phyloP scores from a whole-genome alignment of 2,329 filamentous ascomycete genomes.

The Alternaria incomplexa region DNA sequence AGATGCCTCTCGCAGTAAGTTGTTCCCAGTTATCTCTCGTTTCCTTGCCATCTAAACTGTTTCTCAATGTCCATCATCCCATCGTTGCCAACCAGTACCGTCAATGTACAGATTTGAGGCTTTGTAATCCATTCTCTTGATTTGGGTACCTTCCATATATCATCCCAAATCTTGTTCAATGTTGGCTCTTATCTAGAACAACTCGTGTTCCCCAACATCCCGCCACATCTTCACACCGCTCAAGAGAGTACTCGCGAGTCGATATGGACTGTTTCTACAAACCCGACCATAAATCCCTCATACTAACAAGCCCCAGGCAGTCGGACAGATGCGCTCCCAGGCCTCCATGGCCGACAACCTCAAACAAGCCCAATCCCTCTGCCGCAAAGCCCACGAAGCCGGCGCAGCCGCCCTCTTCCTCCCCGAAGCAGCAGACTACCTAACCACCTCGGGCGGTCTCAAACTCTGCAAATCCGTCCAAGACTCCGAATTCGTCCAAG shows the following conservation, averaged over 20 bases:
- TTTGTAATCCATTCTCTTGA: neutral
- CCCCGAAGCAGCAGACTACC: conserved; percentile 87
- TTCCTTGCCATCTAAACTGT: neutral
- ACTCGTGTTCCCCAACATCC: no score
- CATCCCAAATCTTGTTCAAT: neutral
- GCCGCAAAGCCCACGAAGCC: conserved; percentile 73
- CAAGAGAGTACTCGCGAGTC: neutral
- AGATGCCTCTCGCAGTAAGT: conserved; percentile 44
- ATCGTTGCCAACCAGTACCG: neutral
- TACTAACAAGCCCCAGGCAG: conserved; percentile 63
- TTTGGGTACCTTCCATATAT: neutral
- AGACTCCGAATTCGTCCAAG: conserved; percentile 75
- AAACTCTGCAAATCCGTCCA: conserved; percentile 71
- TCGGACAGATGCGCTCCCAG: conserved; percentile 90
- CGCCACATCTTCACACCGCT: neutral
- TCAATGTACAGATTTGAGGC: neutral
- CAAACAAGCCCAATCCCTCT: conserved; percentile 73
- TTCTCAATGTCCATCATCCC: neutral
- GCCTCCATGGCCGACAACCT: conserved; percentile 80
- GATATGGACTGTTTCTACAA: neutral
- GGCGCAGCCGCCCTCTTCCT: conserved; percentile 89
- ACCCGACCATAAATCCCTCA: neutral
- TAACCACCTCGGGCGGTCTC: conserved; percentile 72
- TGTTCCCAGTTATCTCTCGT: neutral
- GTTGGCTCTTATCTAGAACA: neutral